phyloP scores from a whole-genome alignment of 2,329 filamentous ascomycete genomes.

The Thelonectria rubi region DNA sequence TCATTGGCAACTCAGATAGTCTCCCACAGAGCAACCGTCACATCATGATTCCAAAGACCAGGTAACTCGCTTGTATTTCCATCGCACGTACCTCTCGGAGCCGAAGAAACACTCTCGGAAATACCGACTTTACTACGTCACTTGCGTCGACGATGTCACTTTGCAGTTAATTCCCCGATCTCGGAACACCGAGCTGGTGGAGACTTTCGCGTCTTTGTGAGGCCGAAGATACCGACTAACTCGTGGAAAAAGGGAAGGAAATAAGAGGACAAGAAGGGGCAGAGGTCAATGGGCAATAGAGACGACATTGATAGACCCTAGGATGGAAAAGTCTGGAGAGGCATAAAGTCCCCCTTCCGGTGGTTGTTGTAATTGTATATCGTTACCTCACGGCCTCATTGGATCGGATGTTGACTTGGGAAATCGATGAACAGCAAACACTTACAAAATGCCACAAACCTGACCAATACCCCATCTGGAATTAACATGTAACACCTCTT shows the following conservation, averaged over 20 bases:
- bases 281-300: too few species aligned
- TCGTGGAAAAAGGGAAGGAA: background rate
- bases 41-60: background rate
- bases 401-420: too few species aligned
- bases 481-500: background rate
- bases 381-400: too few species aligned
- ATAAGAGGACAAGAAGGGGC: too few species aligned
- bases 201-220: slow-evolving; percentile 6
- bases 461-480: background rate
- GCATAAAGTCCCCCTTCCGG: too few species aligned
- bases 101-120: slow-evolving; percentile 14
- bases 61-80: background rate
- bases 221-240: slow-evolving; percentile 17
- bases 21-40: background rate
- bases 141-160: background rate
- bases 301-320: too few species aligned
- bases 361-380: too few species aligned
- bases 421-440: too few species aligned
- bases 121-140: background rate
- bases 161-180: slow-evolving; percentile 4
- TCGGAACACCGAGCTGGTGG: slow-evolving; percentile 24
- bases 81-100: slow-evolving; percentile 17
- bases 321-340: too few species aligned
- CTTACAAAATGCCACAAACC: too few species aligned
- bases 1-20: background rate